A percentile compares a stretch with the other conserved stretches of the same genome.
These are phyloP conservation scores for Nepenthes alata DNA, from an alignment of 179 eudicot species.

Conservation along the genomic window DNA sequence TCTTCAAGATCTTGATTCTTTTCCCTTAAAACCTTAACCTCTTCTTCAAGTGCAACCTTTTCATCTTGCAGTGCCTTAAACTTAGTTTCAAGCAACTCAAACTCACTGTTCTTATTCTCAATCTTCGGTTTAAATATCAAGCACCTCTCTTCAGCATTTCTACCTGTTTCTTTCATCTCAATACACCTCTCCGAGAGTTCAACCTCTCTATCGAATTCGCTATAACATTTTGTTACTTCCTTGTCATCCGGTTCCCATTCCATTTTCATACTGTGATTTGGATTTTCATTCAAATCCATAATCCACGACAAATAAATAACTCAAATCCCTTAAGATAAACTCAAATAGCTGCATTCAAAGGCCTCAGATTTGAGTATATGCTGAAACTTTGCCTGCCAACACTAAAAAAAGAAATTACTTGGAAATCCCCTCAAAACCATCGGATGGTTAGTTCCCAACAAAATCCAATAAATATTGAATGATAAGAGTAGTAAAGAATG, in stretches of 20 bases:
- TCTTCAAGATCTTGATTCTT: constrained; percentile 23
- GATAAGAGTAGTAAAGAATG: no score
- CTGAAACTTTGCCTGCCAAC: no score
- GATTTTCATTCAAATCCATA: constrained; percentile 22
- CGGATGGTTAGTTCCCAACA: no score
- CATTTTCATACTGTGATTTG: constrained; percentile 10
- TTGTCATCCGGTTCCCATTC: constrained; percentile 7
- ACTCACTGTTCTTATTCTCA: constrained; percentile 9
- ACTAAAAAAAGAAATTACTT: no score
- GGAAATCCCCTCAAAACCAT: no score
- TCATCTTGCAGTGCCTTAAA: constrained; percentile 22
- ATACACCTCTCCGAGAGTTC: not conserved
- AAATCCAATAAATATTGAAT: no score
- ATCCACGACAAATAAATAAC: not conserved
- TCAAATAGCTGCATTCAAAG: no score
- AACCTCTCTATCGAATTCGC: not conserved
- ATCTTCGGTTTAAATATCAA: constrained; percentile 12
- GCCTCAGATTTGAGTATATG: no score
- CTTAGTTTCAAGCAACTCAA: constrained; percentile 20
- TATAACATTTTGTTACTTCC: not conserved
- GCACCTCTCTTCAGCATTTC: constrained; percentile 12
- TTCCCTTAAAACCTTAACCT: constrained; percentile 25
- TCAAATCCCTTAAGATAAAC: no score
- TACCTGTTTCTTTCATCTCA: constrained; percentile 11
- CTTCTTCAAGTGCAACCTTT: constrained; percentile 21